phyloP scores from a whole-genome alignment of 768 basidiomycete species.

The Tricholoma flavovirens region DNA sequence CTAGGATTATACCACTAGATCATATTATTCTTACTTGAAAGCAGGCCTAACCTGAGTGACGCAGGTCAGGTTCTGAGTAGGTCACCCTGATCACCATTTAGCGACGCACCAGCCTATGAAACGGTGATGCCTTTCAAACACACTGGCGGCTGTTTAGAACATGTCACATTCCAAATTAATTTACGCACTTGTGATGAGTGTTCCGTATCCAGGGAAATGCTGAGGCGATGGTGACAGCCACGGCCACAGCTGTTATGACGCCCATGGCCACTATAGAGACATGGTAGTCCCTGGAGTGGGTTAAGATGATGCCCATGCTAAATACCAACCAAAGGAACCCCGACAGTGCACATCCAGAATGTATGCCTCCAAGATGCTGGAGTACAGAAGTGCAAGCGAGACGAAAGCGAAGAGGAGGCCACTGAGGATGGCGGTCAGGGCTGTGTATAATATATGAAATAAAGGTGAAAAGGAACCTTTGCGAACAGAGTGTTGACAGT shows the following conservation, averaged over 20 bases:
- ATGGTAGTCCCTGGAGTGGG: conserved; percentile 44
- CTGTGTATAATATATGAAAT: neutral
- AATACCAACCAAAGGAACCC: conserved; percentile 71
- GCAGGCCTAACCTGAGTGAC: conserved; percentile 44
- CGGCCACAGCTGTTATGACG: conserved; percentile 48
- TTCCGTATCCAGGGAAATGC: conserved; percentile 80
- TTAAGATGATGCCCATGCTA: conserved; percentile 49
- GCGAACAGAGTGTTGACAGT: conserved; percentile 70
- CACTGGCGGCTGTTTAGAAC: conserved; percentile 30
- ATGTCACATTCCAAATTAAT: neutral
- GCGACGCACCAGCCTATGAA: conserved; percentile 76
- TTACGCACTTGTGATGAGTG: conserved; percentile 69
- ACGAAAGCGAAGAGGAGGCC: conserved; percentile 48
- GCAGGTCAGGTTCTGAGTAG: too few relatives aligned
- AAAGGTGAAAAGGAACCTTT: conserved; percentile 50
- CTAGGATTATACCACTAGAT: neutral
- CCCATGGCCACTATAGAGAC: conserved; percentile 52
- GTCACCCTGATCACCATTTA: too few relatives aligned
- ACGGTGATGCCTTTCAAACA: conserved; percentile 79
- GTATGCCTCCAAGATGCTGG: conserved; percentile 78
- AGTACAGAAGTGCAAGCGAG: conserved; percentile 68
- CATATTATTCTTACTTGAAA: conserved; percentile 39
- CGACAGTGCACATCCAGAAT: conserved; percentile 73
- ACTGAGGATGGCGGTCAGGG: conserved; percentile 23
- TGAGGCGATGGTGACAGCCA: conserved; percentile 53